phyloP scores from a whole-genome alignment of 1,284 basidiomycete species.

The Cystobasidium sp. region DNA sequence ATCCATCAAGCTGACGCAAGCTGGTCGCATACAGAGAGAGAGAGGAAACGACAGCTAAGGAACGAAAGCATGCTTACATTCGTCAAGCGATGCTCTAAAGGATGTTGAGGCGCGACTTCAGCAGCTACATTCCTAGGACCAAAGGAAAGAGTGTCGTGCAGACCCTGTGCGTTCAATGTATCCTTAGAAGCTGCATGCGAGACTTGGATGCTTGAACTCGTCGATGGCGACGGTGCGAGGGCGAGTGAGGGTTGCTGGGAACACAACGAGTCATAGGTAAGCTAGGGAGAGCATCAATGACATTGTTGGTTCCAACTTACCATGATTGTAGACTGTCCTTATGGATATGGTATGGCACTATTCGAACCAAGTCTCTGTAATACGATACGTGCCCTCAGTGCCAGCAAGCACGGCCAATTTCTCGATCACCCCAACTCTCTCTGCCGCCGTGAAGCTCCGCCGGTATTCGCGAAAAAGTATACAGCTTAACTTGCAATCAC shows the following conservation, averaged over 20 bases:
- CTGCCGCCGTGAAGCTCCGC: neutral
- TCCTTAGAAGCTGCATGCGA: conserved; percentile 70
- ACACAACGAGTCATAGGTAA: neutral
- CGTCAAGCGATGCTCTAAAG: conserved; percentile 68
- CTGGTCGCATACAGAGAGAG: conserved; percentile 7
- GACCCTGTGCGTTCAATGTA: conserved; percentile 59
- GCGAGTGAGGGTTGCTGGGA: conserved; percentile 66
- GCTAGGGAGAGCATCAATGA: too few relatives aligned
- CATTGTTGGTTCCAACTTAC: too few relatives aligned
- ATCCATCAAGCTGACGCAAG: conserved; percentile 15
- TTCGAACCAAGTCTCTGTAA: too few relatives aligned
- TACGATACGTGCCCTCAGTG: neutral
- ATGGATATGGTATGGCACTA: too few relatives aligned
- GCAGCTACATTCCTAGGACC: conserved; percentile 74
- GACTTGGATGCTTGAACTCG: conserved; percentile 64
- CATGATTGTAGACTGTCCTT: too few relatives aligned
- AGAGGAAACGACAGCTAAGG: neutral
- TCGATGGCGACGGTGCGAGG: conserved; percentile 65
- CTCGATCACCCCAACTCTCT: neutral
- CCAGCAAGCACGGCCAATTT: neutral
- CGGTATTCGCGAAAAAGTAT: neutral
- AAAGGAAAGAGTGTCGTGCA: conserved; percentile 77
- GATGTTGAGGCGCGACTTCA: conserved; percentile 66
- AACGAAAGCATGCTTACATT: conserved; percentile 61
- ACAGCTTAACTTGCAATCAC: neutral